Base-by-base conservation (phyloP, 768 basidiomycete species). In the Tricholoma terreum region DNA sequence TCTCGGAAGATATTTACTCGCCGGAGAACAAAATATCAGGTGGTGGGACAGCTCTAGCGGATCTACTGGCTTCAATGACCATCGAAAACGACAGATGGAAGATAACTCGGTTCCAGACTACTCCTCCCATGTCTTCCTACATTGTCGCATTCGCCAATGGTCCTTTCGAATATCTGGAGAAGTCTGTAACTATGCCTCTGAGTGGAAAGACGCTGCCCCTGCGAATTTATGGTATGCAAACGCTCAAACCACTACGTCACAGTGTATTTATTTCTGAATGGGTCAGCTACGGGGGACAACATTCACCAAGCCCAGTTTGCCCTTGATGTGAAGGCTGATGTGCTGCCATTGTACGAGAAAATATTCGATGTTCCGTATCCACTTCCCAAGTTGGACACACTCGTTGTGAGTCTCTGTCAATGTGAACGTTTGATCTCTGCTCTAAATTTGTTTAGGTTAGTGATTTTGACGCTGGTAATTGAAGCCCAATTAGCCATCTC, bases 281-380 rank as follows among this genome's bases (percentile, higher is more conserved):
- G 43, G 56, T 33, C 62, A 92, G 89, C 89, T 7, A 96, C 93
- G 6, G 75, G 84, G 57, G 89, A 97, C 65, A 75, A 86, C 60
- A 91, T 97, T 63, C 79, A 86, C 62, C 93, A 94, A 67, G 88
- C 89, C 6, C 81, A 88, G 61, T 93, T 93, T 65, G 89, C 90
- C 12, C 84, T 98, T 40, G 92, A 95, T 63, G 86, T 96, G 63
- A 96, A 90, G 71, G 82, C 80, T 6, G 79, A 78, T 30, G 89
- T 91, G 9, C 74, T 97, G 12, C 94, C 94, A 14, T 69, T 94
- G n/a, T 98, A 95, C 70, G 95, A 98, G 73, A 78, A 88, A 68
- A 81, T 96, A 55, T 98, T 98, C 67, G 87, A 95, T 62, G 86
- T 98, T 61, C 89, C 89, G 57, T 98, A 88, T 70, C 93, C 95